Evolutionary conservation across 2,329 filamentous ascomycete species (phyloP), one percentile per base, ranked within the genome.

Genomic region (Stagonosporopsis vannaccii): DNA sequence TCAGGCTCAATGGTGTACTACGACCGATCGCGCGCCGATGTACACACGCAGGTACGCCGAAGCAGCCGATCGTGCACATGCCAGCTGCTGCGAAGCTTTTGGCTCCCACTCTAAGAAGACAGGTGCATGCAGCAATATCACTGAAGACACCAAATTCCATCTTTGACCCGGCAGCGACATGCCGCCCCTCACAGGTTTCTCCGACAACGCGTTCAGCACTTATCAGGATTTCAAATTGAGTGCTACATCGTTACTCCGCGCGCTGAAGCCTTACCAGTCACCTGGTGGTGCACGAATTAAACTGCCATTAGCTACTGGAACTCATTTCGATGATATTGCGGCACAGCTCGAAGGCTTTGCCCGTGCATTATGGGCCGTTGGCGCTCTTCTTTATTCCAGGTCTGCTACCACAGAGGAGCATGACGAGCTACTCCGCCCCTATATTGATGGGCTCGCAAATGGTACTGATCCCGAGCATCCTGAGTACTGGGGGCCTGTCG

Each of bases 401-500:
- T 52, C 51, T 4, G 17, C 68, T 3, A 59, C 56, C 0, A 6
- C 54, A 17, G 56, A 58, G 1, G 69, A 72, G 32, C 45, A 50
- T 11, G 17, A 59, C 20, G 64, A 67, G 36, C 41, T 72, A 1
- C 60, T 69, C 17, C 49, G 61, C 7, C 70, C 71, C 3, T 75
- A 73, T 54, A 60, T 69, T 6, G 36, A 53, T n/a, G 72, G 72
- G 1, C 51, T 75, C 2, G 72, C 72, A 7, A 73, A 73, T 30
- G 75, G 75, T 6, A 74, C 72, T 2, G 62, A 78, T 44, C 74
- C 75, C 12, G 12, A 51, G 0, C 70, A 74, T 41, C 30, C 59
- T 0, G 75, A 78, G 22, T 84, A 82, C 58, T 84, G 82, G 82
- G 82, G 81, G 0, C 66, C 73, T 1, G 75, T 84, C 2, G 68